These are phyloP conservation scores for Phanerochaete sordida DNA, from an alignment of 768 basidiomycete species.

Conservation along the genomic window DNA sequence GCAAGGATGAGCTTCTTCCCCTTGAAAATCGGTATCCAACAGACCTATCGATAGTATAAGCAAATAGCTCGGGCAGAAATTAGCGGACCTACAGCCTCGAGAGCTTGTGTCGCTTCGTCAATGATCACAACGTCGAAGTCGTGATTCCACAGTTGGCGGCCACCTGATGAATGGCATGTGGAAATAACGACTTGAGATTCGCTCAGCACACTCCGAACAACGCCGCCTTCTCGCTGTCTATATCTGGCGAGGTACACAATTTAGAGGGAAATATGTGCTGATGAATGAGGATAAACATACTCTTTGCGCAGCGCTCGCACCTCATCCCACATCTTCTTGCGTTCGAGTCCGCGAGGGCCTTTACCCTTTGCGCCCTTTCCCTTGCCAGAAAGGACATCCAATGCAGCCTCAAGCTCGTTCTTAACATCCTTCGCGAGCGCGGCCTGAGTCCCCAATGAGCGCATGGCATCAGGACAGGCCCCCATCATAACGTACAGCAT, in stretches of 20 bases:
- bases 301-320: conserved; percentile 88
- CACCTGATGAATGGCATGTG: conserved; percentile 93
- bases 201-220: conserved; percentile 75
- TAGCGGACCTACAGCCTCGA: conserved; percentile 71
- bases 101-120: conserved; percentile 95
- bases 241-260: conserved; percentile 48
- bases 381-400: conserved; percentile 65
- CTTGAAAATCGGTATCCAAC: conserved; percentile 96
- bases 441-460: conserved; percentile 42
- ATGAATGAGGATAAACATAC: conserved; percentile 39
- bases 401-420: conserved; percentile 69
- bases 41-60: conserved; percentile 47
- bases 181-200: conserved; percentile 88
- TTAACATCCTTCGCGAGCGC: conserved; percentile 87
- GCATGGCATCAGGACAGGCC: background rate
- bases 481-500: conserved; percentile 45
- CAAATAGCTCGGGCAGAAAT: background rate
- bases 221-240: conserved; percentile 81
- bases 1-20: conserved; percentile 87
- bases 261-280: background rate
- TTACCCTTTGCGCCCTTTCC: conserved; percentile 75
- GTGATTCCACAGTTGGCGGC: conserved; percentile 70
- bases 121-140: conserved; percentile 93
- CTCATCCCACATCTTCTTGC: conserved; percentile 85
- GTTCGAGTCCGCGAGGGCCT: conserved; percentile 63